phyloP scores from a whole-genome alignment of 345 rosid genomes.

The Moricandia moricandioides region DNA sequence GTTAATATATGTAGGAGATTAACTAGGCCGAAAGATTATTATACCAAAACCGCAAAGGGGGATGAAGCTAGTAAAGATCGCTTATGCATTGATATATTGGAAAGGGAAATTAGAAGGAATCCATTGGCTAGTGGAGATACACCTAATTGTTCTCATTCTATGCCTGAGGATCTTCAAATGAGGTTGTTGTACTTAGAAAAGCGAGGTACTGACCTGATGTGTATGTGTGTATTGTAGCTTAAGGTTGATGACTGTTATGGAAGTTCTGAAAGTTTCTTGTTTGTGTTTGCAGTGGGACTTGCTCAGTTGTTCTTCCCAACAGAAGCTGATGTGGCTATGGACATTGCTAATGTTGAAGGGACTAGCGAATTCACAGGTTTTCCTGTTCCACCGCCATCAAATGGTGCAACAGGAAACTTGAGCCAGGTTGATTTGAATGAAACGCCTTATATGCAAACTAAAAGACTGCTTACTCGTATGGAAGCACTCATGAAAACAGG shows the following conservation, averaged over 20 bases:
- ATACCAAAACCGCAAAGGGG: slow-evolving; percentile 64
- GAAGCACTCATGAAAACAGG: slow-evolving; percentile 94
- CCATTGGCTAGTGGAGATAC: slow-evolving; percentile 55
- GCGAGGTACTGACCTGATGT: slow-evolving; percentile 56
- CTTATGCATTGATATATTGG: slow-evolving; percentile 79
- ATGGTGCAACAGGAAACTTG: slow-evolving; percentile 58
- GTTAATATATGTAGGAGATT: slow-evolving; percentile 75
- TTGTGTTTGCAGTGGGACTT: slow-evolving; percentile 68
- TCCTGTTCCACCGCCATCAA: slow-evolving; percentile 49
- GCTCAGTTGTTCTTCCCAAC: slow-evolving; percentile 80
- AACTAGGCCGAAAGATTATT: slow-evolving; percentile 86
- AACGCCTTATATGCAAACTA: slow-evolving; percentile 69
- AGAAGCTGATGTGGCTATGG: slow-evolving; percentile 94
- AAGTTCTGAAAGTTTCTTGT: not conserved
- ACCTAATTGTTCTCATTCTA: slow-evolving; percentile 48
- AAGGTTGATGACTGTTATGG: not conserved
- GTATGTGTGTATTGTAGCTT: not conserved
- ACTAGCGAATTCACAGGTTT: slow-evolving; percentile 64
- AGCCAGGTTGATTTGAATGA: slow-evolving; percentile 87
- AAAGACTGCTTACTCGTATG: slow-evolving; percentile 67
- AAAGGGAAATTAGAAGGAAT: slow-evolving; percentile 76
- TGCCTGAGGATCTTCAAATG: slow-evolving; percentile 81
- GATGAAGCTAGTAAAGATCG: slow-evolving; percentile 76
- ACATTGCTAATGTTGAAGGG: slow-evolving; percentile 72
- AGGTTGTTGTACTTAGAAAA: slow-evolving; percentile 86